Percentiles rank a stretch among this genome's conserved stretches.
These are phyloP conservation scores for Xylaria sp. DNA, from an alignment of 2,329 filamentous ascomycete genomes.

Conservation along the genomic window DNA sequence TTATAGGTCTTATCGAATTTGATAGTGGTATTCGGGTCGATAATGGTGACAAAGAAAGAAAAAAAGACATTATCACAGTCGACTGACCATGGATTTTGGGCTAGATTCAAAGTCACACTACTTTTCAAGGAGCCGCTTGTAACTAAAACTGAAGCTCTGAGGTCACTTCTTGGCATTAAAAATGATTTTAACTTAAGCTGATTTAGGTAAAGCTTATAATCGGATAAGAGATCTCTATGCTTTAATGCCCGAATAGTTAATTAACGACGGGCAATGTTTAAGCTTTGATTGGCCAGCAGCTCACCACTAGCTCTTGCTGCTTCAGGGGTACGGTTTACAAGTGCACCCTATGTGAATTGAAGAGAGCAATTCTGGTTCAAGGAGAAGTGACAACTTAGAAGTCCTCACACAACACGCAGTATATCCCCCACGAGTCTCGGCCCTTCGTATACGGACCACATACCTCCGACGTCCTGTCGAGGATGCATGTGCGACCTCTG, in stretches of 20 bases:
- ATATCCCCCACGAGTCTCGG: background rate
- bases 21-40: conserved; percentile 28
- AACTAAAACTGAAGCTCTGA: conserved; percentile 12
- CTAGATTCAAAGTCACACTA: background rate
- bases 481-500: conserved; percentile 19
- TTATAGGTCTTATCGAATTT: conserved; percentile 32
- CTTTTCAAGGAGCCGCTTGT: background rate
- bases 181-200: conserved; percentile 10
- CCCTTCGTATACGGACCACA: background rate
- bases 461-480: background rate
- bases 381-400: conserved; percentile 9
- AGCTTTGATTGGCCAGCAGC: conserved; percentile 25
- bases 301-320: conserved; percentile 18
- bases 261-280: background rate
- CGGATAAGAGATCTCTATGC: conserved; percentile 6
- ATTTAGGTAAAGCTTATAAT: conserved; percentile 8
- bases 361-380: conserved; percentile 11
- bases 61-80: conserved; percentile 37
- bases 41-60: conserved; percentile 30
- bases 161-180: conserved; percentile 19
- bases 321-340: conserved; percentile 29
- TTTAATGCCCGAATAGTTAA: background rate
- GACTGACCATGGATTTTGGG: background rate
- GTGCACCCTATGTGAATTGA: conserved; percentile 22
- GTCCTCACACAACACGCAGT: conserved; percentile 17